Evolutionary conservation across 257 asterid genomes (phyloP).

Genomic region (Linderniella brevidens): DNA sequence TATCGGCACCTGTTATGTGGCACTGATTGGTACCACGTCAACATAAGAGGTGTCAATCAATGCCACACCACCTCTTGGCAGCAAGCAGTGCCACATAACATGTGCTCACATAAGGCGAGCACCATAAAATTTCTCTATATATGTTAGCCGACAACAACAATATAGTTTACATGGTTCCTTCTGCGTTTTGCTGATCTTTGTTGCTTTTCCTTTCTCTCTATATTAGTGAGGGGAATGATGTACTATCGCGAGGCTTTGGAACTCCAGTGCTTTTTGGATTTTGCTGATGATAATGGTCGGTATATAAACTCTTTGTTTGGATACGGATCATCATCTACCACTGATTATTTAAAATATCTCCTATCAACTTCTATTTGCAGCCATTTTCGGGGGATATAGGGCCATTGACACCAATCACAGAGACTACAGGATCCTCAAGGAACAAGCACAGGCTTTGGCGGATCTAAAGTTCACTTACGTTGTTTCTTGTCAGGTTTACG

Average conservation of each 20-base stretch:
- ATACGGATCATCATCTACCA: constrained; percentile 6
- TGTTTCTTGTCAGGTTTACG: constrained; percentile 93
- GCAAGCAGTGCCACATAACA: no score
- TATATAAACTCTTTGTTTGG: constrained; percentile 3
- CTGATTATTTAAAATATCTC: constrained; percentile 5
- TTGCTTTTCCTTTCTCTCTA: constrained; percentile 8
- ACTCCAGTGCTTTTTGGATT: constrained; percentile 89
- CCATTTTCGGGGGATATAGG: constrained; percentile 75
- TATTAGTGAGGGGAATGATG: constrained; percentile 95
- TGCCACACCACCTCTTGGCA: no score
- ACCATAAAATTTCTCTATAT: no score
- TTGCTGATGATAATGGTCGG: constrained; percentile 79
- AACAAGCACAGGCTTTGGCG: constrained; percentile 74
- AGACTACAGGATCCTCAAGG: constrained; percentile 43
- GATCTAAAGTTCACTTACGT: constrained; percentile 94
- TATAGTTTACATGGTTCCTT: neutral
- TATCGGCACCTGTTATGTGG: no score
- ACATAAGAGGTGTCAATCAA: no score
- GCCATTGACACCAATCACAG: constrained; percentile 34
- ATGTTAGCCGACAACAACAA: no score
- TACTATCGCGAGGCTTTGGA: constrained; percentile 84
- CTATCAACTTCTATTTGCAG: constrained; percentile 25
- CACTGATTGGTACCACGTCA: no score
- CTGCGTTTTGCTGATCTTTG: neutral
- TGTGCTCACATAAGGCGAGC: no score